Base-by-base conservation (phyloP, 768 basidiomycete species). In the Lentinus tigrinus region DNA sequence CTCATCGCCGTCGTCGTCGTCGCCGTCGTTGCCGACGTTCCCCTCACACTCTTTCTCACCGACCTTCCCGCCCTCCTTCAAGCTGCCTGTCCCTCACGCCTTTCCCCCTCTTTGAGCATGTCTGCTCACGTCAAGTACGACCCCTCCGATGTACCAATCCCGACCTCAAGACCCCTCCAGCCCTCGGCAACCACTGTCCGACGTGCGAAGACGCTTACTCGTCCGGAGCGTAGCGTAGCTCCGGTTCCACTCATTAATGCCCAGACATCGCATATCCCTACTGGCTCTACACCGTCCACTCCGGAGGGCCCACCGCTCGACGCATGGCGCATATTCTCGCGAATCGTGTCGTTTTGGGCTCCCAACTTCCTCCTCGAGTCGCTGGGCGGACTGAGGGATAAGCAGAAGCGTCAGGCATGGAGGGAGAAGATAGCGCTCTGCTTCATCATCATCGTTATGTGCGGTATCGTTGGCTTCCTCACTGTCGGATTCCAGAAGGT, bases 361-460 rank as follows among this genome's bases (percentile, higher is more conserved):
- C 95, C 95, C 24, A 79, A 83, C 46, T 81, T 89, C 67, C 72
- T 93, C 23, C 82, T 98, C 56, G 73, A 81, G 23, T 83, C 85
- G 2, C 39, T 93, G 11, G 91, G 89, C 56, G 91, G 93, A 44
- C 79, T 98, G 70, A 88, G 83, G 69, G 93, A 95, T 73, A 81
- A 82, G 65, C 78, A 83, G 37, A 80, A 83, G 52, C 78, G 85
- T 60, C 93, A 97, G 72, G 97, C 97, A 1, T 99, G 97, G 97
- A 85, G 95, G 69, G 97, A 99, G 74, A 99, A 98, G 79, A 87
- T 96, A 57, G 85, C 94, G 6, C 78, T 99, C 3, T 98, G 95
- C 74, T 85, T 91, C 72, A 87, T 98, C 68, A 91, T 94, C 50
- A 63, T 83, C 56, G 38, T 94, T 43, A 73, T 97, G 19, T 97